phyloP scores from a whole-genome alignment of 2,329 filamentous ascomycete genomes.

The Helminthosporium solani region DNA sequence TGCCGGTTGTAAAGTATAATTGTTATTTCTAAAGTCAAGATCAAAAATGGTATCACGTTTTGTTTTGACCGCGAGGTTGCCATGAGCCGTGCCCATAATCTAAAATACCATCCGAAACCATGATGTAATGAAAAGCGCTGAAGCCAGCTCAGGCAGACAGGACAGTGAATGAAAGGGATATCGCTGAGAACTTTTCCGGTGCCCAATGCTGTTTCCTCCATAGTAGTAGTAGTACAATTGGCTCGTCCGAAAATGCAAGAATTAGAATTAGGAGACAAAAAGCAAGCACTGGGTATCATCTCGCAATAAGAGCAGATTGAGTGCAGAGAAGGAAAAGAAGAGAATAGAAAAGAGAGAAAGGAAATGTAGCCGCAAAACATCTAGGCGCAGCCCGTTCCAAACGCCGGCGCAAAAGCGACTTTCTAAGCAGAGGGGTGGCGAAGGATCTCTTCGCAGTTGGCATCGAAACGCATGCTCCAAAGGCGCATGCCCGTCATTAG shows the following conservation, averaged over 20 bases:
- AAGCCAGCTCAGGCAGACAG: constrained; percentile 27
- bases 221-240: constrained; percentile 43
- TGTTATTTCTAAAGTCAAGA: constrained; percentile 19
- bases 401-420: constrained; percentile 18
- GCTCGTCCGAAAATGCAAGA: constrained; percentile 35
- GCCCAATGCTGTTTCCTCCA: constrained; percentile 37
- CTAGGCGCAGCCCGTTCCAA: constrained; percentile 4
- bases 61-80: constrained; percentile 34
- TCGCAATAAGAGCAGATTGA: constrained; percentile 38
- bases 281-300: constrained; percentile 44
- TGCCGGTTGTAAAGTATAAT: not conserved
- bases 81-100: constrained; percentile 17
- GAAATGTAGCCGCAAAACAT: constrained; percentile 21
- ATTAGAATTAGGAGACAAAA: constrained; percentile 41
- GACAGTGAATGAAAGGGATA: constrained; percentile 32
- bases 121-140: constrained; percentile 16
- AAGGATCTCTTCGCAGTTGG: constrained; percentile 91
- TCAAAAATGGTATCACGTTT: constrained; percentile 27
- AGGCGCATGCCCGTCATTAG: constrained; percentile 85
- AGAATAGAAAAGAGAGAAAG: constrained; percentile 18
- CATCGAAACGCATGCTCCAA: constrained; percentile 93
- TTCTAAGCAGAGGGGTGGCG: constrained; percentile 49
- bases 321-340: constrained; percentile 19
- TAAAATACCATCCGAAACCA: constrained; percentile 16
- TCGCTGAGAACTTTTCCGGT: constrained; percentile 43